phyloP scores from a whole-genome alignment of 2,329 filamentous ascomycete genomes.

The Colletotrichum siamense region DNA sequence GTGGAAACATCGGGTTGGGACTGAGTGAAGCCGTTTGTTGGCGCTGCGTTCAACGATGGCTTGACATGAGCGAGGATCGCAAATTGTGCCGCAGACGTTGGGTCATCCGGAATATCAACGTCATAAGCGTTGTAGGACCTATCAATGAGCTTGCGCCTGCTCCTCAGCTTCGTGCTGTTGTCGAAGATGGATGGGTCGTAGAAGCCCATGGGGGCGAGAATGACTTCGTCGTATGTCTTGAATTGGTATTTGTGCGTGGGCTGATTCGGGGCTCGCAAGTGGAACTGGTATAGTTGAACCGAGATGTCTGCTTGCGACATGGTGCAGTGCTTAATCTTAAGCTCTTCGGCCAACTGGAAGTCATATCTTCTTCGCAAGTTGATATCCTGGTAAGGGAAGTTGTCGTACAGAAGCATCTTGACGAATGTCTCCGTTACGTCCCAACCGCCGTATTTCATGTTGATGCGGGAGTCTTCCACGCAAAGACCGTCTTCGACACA shows the following conservation, averaged over 20 bases:
- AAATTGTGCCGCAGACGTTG: constrained; percentile 82
- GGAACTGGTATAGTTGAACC: constrained; percentile 88
- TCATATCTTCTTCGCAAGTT: constrained; percentile 91
- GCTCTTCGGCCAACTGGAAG: constrained; percentile 90
- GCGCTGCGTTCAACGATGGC: constrained; percentile 56
- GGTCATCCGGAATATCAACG: constrained; percentile 84
- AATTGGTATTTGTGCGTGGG: constrained; percentile 93
- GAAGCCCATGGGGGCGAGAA: constrained; percentile 93
- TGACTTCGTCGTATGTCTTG: constrained; percentile 96
- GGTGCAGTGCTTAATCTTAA: constrained; percentile 92
- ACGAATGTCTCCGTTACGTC: constrained; percentile 95
- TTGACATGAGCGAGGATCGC: constrained; percentile 66
- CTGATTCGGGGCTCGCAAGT: constrained; percentile 85
- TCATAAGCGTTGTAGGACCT: constrained; percentile 96
- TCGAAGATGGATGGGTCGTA: constrained; percentile 91
- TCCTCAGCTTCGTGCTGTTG: constrained; percentile 77
- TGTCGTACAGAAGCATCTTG: constrained; percentile 97
- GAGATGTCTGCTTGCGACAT: constrained; percentile 90
- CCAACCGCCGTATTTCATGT: constrained; percentile 90
- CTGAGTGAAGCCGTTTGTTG: constrained; percentile 48
- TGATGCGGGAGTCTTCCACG: constrained; percentile 92
- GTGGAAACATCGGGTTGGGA: constrained; percentile 58
- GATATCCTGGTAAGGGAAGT: constrained; percentile 95
- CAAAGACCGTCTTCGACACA: constrained; percentile 97
- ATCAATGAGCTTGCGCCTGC: constrained; percentile 81